A percentile compares a stretch with the other conserved stretches of the same genome.
These are phyloP conservation scores for Salvia sclarea DNA, from an alignment of 305 asterid genomes.

Conservation along the genomic window DNA sequence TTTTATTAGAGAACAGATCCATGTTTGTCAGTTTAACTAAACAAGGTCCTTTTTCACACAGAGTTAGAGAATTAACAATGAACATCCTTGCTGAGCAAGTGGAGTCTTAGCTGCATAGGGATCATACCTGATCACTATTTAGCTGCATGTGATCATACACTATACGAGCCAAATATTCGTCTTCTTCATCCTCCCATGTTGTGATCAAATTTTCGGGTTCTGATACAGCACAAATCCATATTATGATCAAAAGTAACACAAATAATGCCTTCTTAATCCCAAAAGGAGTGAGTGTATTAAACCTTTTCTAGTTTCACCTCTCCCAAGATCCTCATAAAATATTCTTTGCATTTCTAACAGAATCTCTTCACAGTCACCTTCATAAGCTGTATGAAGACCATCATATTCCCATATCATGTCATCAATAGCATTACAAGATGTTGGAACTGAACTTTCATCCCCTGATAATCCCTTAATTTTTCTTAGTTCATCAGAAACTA, in stretches of 20 bases:
- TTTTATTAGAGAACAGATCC: background rate
- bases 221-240: conserved; percentile 19
- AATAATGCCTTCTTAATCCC: conserved; percentile 20
- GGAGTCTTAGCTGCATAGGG: conserved; percentile 23
- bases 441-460: conserved; percentile 36
- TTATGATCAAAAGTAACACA: background rate
- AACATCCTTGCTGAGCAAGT: conserved; percentile 9
- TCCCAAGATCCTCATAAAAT: conserved; percentile 78
- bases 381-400: conserved; percentile 64
- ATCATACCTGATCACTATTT: conserved; percentile 62
- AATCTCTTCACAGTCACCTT: conserved; percentile 84
- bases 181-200: conserved; percentile 93
- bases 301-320: conserved; percentile 55
- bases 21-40: conserved; percentile 20
- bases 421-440: conserved; percentile 36
- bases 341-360: conserved; percentile 82
- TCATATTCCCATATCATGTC: conserved; percentile 92
- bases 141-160: conserved; percentile 85
- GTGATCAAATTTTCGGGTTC: conserved; percentile 39
- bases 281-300: background rate
- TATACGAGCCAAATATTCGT: conserved; percentile 72
- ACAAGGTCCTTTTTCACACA: background rate
- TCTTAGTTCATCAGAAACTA: conserved; percentile 73
- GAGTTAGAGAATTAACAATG: conserved; percentile 13
- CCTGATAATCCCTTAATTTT: conserved; percentile 56